A percentile compares a stretch with the other conserved stretches of the same genome.
Evolutionary conservation across 2,329 filamentous ascomycete species (phyloP).

Genomic region (Trichoderma gracile): DNA sequence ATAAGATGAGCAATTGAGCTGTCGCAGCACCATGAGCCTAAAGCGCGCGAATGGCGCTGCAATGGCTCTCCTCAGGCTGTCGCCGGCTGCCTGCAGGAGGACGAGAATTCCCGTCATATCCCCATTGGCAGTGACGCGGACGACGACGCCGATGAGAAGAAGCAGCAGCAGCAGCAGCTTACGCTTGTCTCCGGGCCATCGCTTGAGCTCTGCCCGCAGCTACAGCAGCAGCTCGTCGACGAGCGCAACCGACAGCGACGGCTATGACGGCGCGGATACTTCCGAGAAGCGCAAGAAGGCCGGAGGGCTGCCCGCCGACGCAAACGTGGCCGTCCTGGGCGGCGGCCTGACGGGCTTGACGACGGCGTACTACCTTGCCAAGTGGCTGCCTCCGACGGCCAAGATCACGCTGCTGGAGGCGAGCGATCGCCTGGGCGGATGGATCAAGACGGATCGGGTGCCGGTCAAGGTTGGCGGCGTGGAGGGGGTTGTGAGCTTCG

Average conservation of each 20-base stretch:
- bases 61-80: constrained; percentile 33
- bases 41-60: constrained; percentile 34
- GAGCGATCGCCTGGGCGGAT: constrained; percentile 71
- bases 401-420: constrained; percentile 83
- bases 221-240: background rate
- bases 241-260: background rate
- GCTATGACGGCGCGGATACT: background rate
- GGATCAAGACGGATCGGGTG: constrained; percentile 70
- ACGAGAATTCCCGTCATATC: background rate
- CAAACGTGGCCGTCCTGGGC: constrained; percentile 67
- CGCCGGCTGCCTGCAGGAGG: constrained; percentile 27
- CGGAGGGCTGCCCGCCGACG: background rate
- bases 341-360: constrained; percentile 82
- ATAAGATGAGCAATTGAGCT: constrained; percentile 37
- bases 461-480: constrained; percentile 58
- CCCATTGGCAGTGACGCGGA: background rate
- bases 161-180: background rate
- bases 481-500: constrained; percentile 65
- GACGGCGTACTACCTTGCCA: constrained; percentile 73
- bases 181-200: background rate
- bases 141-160: background rate
- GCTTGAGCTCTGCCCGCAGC: constrained; percentile 8
- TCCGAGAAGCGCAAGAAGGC: background rate
- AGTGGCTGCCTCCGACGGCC: constrained; percentile 61
- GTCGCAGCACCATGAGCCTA: constrained; percentile 33